A percentile compares a stretch with the other conserved stretches of the same genome.
Evolutionary conservation across 441 rosid genomes (phyloP).

Genomic region (Gossypium davidsonii): DNA sequence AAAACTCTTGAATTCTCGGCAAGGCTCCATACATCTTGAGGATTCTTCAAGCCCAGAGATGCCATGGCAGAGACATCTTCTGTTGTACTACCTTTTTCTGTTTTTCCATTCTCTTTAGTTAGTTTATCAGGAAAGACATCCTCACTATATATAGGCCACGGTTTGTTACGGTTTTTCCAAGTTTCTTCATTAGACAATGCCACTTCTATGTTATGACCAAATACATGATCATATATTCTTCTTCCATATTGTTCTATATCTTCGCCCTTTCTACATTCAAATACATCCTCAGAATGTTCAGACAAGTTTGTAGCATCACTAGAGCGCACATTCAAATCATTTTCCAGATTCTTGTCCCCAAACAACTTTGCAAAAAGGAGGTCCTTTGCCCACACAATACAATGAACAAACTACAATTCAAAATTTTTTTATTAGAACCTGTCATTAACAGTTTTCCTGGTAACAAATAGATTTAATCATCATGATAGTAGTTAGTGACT

Average conservation of each 20-base stretch:
- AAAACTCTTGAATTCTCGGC: constrained; percentile 71
- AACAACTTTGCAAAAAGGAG: constrained; percentile 85
- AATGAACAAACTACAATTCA: constrained; percentile 83
- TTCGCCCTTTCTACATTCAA: constrained; percentile 61
- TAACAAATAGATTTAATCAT: constrained; percentile 1
- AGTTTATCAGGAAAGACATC: constrained; percentile 50
- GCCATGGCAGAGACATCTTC: constrained; percentile 69
- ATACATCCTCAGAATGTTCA: constrained; percentile 59
- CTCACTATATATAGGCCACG: constrained; percentile 68
- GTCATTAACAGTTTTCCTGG: background rate
- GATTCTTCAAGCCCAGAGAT: constrained; percentile 84
- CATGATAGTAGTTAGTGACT: background rate
- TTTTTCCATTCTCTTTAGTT: constrained; percentile 57
- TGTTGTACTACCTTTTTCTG: constrained; percentile 28
- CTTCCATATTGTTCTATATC: constrained; percentile 77
- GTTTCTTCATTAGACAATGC: constrained; percentile 93
- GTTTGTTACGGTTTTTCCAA: constrained; percentile 77
- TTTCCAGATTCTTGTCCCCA: constrained; percentile 90
- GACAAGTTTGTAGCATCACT: constrained; percentile 56
- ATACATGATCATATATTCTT: constrained; percentile 91
- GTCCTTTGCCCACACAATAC: constrained; percentile 99
- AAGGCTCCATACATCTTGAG: constrained; percentile 91
- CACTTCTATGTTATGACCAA: constrained; percentile 84
- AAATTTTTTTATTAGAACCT: constrained; percentile 1
- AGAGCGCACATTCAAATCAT: constrained; percentile 89